A percentile compares a stretch with the other conserved stretches of the same genome.
phyloP scores from a whole-genome alignment of 2,329 filamentous ascomycete species.

The Monilinia aucupariae region DNA sequence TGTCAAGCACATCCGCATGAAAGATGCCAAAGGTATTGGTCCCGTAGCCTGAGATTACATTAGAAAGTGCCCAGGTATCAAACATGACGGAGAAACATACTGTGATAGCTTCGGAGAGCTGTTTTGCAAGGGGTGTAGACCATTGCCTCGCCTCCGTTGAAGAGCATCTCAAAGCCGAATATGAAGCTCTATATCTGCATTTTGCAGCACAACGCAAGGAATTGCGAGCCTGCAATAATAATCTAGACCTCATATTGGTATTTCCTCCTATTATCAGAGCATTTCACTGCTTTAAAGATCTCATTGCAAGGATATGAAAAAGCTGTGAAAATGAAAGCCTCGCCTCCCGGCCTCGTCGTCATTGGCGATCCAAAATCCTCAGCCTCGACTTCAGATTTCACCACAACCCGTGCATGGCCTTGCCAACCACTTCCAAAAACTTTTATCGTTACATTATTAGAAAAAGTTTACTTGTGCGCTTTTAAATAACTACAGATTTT shows the following conservation, averaged over 20 bases:
- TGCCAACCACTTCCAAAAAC: not conserved
- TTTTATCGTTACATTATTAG: not conserved
- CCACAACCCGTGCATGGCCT: not conserved
- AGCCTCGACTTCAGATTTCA: slow-evolving; percentile 10
- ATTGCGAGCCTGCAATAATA: slow-evolving; percentile 26
- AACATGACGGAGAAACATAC: slow-evolving; percentile 43
- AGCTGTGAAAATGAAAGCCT: slow-evolving; percentile 17
- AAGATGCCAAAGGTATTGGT: slow-evolving; percentile 84
- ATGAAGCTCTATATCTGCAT: slow-evolving; percentile 23
- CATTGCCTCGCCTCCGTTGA: slow-evolving; percentile 48
- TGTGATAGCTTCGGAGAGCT: slow-evolving; percentile 78
- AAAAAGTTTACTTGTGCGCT: not conserved
- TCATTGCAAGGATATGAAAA: not conserved
- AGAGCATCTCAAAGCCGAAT: slow-evolving; percentile 29
- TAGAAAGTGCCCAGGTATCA: slow-evolving; percentile 18
- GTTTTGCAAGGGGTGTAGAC: slow-evolving; percentile 89
- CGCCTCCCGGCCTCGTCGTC: slow-evolving; percentile 12
- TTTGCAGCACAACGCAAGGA: slow-evolving; percentile 24
- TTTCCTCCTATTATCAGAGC: slow-evolving; percentile 17
- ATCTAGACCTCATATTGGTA: slow-evolving; percentile 31
- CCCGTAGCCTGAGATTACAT: slow-evolving; percentile 64
- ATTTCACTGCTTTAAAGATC: slow-evolving; percentile 15
- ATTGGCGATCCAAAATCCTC: slow-evolving; percentile 11
- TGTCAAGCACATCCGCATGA: slow-evolving; percentile 98
- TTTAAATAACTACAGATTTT: not conserved